These are phyloP conservation scores for Colletotrichum siamense DNA, from an alignment of 2,329 filamentous ascomycete species.

Conservation along the genomic window DNA sequence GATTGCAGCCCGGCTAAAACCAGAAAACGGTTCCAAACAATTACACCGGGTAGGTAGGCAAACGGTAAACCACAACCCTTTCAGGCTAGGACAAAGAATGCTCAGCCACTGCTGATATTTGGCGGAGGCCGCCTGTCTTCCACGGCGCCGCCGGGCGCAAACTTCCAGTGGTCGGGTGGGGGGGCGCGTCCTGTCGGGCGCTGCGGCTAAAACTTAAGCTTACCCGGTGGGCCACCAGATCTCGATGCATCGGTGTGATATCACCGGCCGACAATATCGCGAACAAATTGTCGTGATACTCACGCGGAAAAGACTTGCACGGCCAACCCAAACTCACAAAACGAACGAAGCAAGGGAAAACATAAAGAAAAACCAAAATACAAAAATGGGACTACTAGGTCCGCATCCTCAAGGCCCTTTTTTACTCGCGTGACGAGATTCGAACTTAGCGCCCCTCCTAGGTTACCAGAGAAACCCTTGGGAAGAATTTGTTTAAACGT, in stretches of 20 bases:
- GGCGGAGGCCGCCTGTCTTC: not conserved
- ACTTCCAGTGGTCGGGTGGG: not conserved
- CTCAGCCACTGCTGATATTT: not conserved
- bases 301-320: rapidly evolving
- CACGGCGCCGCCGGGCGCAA: conserved; percentile 10
- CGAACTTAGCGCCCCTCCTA: not conserved
- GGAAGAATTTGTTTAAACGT: not conserved
- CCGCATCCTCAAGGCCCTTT: not conserved
- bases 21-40: not conserved
- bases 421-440: not conserved
- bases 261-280: not conserved
- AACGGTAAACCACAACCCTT: not conserved
- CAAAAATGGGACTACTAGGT: not conserved
- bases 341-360: not conserved
- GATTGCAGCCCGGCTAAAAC: not conserved
- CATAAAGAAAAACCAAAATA: not conserved
- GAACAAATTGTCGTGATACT: not conserved
- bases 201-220: conserved; percentile 19
- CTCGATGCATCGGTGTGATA: not conserved
- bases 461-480: not conserved
- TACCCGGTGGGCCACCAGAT: conserved; percentile 12
- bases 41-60: not conserved
- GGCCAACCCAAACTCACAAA: not conserved
- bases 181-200: not conserved
- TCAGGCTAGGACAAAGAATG: not conserved